These are phyloP conservation scores for Aaosphaeria pasadenensis DNA, from an alignment of 2,329 filamentous ascomycete genomes.

Conservation along the genomic window DNA sequence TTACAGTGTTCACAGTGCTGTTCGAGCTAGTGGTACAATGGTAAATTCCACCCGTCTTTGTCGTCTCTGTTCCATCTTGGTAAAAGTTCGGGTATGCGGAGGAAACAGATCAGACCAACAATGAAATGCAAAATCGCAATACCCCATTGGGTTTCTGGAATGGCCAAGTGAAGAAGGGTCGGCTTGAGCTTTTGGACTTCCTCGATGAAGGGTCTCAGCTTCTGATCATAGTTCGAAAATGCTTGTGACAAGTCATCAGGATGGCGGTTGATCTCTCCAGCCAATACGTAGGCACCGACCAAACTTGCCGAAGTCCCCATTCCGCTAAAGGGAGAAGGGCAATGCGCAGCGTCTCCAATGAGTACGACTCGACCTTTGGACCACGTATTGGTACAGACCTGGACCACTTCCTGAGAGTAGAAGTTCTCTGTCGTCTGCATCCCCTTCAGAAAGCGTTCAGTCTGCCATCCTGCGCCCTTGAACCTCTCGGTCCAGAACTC, in stretches of 20 bases:
- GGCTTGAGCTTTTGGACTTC: slow-evolving; percentile 23
- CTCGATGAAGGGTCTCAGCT: slow-evolving; percentile 23
- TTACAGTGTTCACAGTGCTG: too few species aligned
- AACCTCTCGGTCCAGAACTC: slow-evolving; percentile 37
- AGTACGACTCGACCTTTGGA: slow-evolving; percentile 48
- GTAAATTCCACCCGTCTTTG: too few species aligned
- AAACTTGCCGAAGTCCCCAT: slow-evolving; percentile 52
- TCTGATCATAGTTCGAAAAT: slow-evolving; percentile 19
- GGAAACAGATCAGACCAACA: too few species aligned
- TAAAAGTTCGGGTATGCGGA: too few species aligned
- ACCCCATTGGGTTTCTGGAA: too few species aligned
- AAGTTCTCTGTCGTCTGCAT: slow-evolving; percentile 43
- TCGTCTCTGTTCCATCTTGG: too few species aligned
- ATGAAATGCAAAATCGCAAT: too few species aligned
- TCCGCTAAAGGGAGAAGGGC: slow-evolving; percentile 47
- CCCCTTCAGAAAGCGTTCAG: slow-evolving; percentile 38
- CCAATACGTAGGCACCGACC: slow-evolving; percentile 22
- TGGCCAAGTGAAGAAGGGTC: too few species aligned
- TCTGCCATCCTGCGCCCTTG: slow-evolving; percentile 44
- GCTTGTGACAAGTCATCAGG: slow-evolving; percentile 7
- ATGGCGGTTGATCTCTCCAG: slow-evolving; percentile 10
- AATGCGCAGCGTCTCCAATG: slow-evolving; percentile 53
- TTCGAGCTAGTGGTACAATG: too few species aligned
- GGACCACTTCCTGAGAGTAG: slow-evolving; percentile 43
- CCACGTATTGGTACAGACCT: slow-evolving; percentile 45